A percentile compares a stretch with the other conserved stretches of the same genome.
Evolutionary conservation across 2,329 filamentous ascomycete species (phyloP).

Genomic region (Coniochaeta sp.): DNA sequence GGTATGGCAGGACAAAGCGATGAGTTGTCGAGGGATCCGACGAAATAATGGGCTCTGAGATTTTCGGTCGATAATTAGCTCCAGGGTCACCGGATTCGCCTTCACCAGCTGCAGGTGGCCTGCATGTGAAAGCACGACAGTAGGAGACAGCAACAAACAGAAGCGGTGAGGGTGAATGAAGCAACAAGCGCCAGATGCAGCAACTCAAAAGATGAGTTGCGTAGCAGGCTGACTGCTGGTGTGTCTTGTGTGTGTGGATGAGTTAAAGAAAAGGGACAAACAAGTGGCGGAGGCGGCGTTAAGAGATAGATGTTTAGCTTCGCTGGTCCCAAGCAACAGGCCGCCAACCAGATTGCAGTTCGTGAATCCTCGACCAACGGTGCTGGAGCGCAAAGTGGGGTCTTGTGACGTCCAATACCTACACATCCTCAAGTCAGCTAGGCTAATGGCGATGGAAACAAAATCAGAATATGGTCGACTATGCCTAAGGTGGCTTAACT

Average conservation of each 20-base stretch:
- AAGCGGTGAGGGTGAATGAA: neutral
- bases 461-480: too few species aligned
- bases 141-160: neutral
- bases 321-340: neutral
- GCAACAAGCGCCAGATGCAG: neutral
- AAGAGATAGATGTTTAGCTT: neutral
- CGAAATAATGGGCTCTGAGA: neutral
- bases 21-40: neutral
- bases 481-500: too few species aligned
- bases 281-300: neutral
- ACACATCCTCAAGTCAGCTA: neutral
- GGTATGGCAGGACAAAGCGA: neutral
- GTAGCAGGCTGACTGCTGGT: neutral
- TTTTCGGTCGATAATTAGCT: neutral
- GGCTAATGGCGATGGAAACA: neutral
- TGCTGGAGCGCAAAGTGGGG: neutral
- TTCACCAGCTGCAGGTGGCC: neutral
- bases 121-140: neutral
- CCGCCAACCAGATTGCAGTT: neutral
- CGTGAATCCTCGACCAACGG: neutral
- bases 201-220: neutral
- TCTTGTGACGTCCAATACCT: neutral
- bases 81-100: neutral
- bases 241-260: constrained; percentile 1
- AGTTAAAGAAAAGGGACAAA: constrained; percentile 2